phyloP scores from a whole-genome alignment of 1,284 basidiomycete genomes.

The Flammula alnicola region DNA sequence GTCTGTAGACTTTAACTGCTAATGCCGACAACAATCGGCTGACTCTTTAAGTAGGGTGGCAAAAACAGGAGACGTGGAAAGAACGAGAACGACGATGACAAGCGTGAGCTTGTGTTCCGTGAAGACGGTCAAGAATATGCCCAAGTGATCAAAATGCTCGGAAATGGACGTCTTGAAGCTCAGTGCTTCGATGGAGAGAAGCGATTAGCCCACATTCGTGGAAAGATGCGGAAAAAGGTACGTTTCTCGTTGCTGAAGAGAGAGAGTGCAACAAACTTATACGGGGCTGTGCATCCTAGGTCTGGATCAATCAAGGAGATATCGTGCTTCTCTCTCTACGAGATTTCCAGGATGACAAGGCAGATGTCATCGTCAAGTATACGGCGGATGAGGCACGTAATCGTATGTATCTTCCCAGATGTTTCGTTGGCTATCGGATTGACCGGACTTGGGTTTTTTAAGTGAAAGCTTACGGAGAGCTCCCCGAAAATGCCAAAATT shows the following conservation, averaged over 20 bases:
- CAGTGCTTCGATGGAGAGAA: constrained; percentile 99
- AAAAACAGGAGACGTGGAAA: constrained; percentile 99
- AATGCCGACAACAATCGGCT: neutral
- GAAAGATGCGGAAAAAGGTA: constrained; percentile 99
- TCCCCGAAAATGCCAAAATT: constrained; percentile 98
- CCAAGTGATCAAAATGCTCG: constrained; percentile 98
- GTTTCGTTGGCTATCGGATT: constrained; percentile 9
- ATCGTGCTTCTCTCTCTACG: constrained; percentile 96
- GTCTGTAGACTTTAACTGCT: constrained; percentile 39
- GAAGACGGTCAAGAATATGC: constrained; percentile 99
- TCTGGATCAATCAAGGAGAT: constrained; percentile 99
- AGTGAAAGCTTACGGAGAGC: constrained; percentile 97
- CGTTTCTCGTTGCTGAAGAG: constrained; percentile 28
- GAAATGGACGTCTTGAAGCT: constrained; percentile 96
- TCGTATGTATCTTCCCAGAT: constrained; percentile 43
- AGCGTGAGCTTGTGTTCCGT: constrained; percentile 98
- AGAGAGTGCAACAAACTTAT: constrained; percentile 4
- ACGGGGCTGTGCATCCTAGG: constrained; percentile 50
- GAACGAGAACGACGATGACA: constrained; percentile 99
- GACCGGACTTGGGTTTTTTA: constrained; percentile 9
- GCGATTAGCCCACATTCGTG: constrained; percentile 96
- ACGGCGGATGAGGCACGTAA: constrained; percentile 94
- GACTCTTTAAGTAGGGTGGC: constrained; percentile 72
- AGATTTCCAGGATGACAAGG: constrained; percentile 99
- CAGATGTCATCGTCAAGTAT: constrained; percentile 99